These are phyloP conservation scores for Saccharomyces kudriavzevii DNA, from an alignment of 805 yeast species.

Conservation along the genomic window DNA sequence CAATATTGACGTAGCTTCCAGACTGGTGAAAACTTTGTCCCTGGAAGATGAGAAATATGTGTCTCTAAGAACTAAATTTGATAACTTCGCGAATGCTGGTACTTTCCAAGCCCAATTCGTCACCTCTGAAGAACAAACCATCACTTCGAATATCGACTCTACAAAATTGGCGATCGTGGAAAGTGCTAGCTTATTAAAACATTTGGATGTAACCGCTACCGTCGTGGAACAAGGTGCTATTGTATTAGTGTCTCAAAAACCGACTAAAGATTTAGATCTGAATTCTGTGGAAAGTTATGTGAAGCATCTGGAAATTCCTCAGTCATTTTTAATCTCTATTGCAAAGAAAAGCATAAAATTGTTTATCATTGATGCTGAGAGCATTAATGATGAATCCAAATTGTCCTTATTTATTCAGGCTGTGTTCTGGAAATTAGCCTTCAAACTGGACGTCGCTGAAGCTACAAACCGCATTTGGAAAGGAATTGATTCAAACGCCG, in stretches of 20 bases:
- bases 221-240: slow-evolving; percentile 50
- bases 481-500: slow-evolving; percentile 76
- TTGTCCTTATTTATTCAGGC: slow-evolving; percentile 67
- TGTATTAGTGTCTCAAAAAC: slow-evolving; percentile 33
- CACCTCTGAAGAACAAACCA: slow-evolving; percentile 23
- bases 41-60: slow-evolving; percentile 48
- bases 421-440: slow-evolving; percentile 68
- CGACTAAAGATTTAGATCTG: slow-evolving; percentile 20
- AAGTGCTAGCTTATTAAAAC: slow-evolving; percentile 44
- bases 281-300: slow-evolving; percentile 38
- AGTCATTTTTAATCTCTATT: slow-evolving; percentile 42
- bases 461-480: slow-evolving; percentile 53
- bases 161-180: slow-evolving; percentile 64
- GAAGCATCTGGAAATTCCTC: slow-evolving; percentile 43
- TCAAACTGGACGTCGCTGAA: slow-evolving; percentile 46
- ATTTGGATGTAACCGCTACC: slow-evolving; percentile 55
- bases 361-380: slow-evolving; percentile 51
- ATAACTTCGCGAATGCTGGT: slow-evolving; percentile 69
- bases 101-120: slow-evolving; percentile 59
- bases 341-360: slow-evolving; percentile 47
- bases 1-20: slow-evolving; percentile 48
- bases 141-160: slow-evolving; percentile 36
- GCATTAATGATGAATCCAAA: slow-evolving; percentile 60
- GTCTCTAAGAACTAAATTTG: slow-evolving; percentile 56
- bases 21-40: slow-evolving; percentile 61